Conservation (phyloP, 2,329 filamentous ascomycete genomes). For the Lojkania enalia region DNA sequence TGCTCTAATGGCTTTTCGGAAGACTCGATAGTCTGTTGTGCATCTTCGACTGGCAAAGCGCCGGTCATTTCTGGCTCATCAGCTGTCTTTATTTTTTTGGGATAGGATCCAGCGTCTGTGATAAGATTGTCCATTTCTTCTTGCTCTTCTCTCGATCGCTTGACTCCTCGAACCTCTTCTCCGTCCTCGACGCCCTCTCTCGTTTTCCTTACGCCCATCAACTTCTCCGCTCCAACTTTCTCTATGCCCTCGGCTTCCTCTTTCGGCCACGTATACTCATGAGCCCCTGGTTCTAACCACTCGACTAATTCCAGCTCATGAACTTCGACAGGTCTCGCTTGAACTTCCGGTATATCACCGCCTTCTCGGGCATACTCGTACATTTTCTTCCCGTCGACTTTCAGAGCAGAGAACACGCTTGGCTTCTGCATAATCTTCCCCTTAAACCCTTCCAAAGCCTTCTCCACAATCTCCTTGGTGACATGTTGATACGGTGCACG, state of each 20-base stretch:
- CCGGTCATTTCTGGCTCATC: conserved; percentile 39
- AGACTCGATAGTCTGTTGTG: background rate
- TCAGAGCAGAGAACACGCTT: conserved; percentile 88
- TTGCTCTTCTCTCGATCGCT: conserved; percentile 22
- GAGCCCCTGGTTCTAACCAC: conserved; percentile 79
- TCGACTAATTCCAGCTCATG: conserved; percentile 77
- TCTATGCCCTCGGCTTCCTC: conserved; percentile 77
- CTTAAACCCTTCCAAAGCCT: conserved; percentile 72
- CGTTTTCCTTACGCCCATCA: conserved; percentile 48
- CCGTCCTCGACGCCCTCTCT: conserved; percentile 17
- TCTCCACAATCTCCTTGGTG: conserved; percentile 76
- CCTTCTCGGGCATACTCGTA: conserved; percentile 96
- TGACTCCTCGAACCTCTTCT: conserved; percentile 22
- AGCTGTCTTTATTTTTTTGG: conserved; percentile 31
- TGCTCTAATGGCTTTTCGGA: background rate
- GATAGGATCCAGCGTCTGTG: conserved; percentile 11
- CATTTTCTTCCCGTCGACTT: conserved; percentile 89
- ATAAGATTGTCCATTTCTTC: conserved; percentile 16
- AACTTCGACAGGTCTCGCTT: conserved; percentile 78
- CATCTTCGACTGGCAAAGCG: conserved; percentile 24
- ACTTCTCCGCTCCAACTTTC: conserved; percentile 74
- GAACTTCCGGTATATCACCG: conserved; percentile 83
- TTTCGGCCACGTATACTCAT: conserved; percentile 77
- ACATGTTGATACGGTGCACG: conserved; percentile 78
- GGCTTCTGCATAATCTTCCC: conserved; percentile 89